These are phyloP conservation scores for Clarireedia monteithiana DNA, from an alignment of 2,329 filamentous ascomycete genomes.

Conservation along the genomic window DNA sequence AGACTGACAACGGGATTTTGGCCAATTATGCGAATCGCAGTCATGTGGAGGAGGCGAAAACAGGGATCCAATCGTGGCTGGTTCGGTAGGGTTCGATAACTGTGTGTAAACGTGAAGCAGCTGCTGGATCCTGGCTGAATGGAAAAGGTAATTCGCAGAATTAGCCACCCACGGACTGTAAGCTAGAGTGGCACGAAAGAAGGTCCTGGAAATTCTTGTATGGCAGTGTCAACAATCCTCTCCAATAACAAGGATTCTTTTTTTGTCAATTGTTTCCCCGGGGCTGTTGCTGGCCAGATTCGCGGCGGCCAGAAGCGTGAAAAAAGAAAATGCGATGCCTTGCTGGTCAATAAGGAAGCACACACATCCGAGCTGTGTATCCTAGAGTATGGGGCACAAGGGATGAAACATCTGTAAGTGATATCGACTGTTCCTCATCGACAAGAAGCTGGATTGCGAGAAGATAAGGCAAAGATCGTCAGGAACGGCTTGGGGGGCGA, in stretches of 20 bases:
- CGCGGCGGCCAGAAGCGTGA: no score
- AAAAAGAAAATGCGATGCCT: no score
- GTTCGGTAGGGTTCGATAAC: constrained; percentile 1
- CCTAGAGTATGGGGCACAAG: no score
- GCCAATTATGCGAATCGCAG: neutral
- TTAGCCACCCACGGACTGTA: neutral
- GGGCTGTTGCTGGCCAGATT: no score
- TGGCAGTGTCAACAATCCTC: neutral
- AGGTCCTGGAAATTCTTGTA: neutral
- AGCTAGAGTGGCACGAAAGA: neutral
- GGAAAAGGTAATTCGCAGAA: neutral
- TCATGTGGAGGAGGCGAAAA: constrained; percentile 8
- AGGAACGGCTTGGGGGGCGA: constrained; percentile 4
- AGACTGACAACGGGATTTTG: neutral
- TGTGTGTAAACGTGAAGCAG: neutral
- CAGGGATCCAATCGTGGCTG: constrained; percentile 6
- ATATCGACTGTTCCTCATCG: neutral
- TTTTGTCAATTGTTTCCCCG: no score
- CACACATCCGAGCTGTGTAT: no score
- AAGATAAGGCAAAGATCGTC: constrained; percentile 7
- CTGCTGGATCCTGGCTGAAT: neutral
- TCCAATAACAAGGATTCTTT: neutral
- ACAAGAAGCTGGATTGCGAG: neutral
- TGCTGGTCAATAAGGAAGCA: no score
- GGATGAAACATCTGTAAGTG: neutral